phyloP scores from a whole-genome alignment of 2,329 filamentous ascomycete species.

The Colletotrichum siamense region DNA sequence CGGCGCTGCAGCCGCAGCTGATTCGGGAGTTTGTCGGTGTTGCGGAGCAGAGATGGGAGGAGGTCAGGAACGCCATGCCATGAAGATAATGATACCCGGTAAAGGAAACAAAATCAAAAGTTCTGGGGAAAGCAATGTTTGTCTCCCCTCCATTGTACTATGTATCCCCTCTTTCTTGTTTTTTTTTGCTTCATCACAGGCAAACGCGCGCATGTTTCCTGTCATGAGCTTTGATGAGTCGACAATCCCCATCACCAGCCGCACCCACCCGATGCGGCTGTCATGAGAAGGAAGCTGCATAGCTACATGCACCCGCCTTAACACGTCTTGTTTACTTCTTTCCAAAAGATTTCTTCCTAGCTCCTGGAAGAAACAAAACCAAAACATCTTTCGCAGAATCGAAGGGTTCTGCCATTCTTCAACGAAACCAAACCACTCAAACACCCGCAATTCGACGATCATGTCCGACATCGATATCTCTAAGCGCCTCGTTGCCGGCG shows the following conservation, averaged over 20 bases:
- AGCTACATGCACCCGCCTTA: background rate
- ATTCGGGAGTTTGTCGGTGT: slow-evolving; percentile 64
- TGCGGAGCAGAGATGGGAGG: slow-evolving; percentile 69
- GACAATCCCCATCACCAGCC: background rate
- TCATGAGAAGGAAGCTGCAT: background rate
- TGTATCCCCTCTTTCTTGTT: accelerated
- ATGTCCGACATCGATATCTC: background rate
- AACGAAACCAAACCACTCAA: background rate
- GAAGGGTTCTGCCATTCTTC: background rate
- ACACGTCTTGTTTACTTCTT: background rate
- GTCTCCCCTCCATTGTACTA: background rate
- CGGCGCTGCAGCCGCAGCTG: slow-evolving; percentile 67
- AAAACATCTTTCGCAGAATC: background rate
- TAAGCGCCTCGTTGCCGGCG: background rate
- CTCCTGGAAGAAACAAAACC: background rate
- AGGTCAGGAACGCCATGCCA: slow-evolving; percentile 48
- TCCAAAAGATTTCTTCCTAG: background rate
- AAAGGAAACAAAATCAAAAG: background rate
- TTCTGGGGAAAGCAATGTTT: background rate
- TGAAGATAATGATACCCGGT: slow-evolving; percentile 34
- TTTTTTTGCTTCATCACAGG: background rate
- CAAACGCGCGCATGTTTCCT: background rate
- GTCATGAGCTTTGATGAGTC: background rate
- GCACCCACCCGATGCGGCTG: background rate
- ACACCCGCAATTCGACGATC: background rate